Evolutionary conservation across 1,139 yeast species (phyloP).

Genomic region (Diutina rugosa): DNA sequence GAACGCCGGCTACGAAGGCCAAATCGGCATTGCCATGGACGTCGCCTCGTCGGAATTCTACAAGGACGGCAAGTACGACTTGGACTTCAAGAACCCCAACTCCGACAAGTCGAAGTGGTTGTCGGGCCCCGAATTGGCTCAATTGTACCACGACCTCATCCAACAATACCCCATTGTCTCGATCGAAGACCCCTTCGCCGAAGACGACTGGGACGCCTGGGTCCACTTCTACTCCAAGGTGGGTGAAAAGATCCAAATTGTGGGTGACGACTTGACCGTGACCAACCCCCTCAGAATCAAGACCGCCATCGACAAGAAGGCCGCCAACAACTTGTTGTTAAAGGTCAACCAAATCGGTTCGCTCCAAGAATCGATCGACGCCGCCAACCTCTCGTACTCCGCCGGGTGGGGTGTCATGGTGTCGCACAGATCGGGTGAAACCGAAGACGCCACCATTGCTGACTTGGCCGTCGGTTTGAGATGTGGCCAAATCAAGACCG

Average conservation of each 20-base stretch:
- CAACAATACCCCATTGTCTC: slow-evolving; percentile 93
- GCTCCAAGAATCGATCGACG: slow-evolving; percentile 80
- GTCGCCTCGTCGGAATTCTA: slow-evolving; percentile 94
- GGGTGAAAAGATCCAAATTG: slow-evolving; percentile 68
- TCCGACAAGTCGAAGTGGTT: slow-evolving; percentile 85
- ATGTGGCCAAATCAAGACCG: slow-evolving; percentile 96
- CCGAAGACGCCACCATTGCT: slow-evolving; percentile 96
- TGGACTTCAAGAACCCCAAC: slow-evolving; percentile 93
- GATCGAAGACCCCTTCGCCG: slow-evolving; percentile 96
- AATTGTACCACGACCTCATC: slow-evolving; percentile 64
- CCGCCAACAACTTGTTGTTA: slow-evolving; percentile 83
- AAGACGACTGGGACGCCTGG: slow-evolving; percentile 99
- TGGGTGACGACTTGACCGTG: slow-evolving; percentile 95
- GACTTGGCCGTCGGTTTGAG: slow-evolving; percentile 94
- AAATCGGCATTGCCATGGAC: slow-evolving; percentile 83
- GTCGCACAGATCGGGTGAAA: slow-evolving; percentile 98
- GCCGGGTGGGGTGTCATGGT: slow-evolving; percentile 98
- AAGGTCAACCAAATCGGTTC: slow-evolving; percentile 97
- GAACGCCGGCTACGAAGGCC: slow-evolving; percentile 86
- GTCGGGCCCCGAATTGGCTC: slow-evolving; percentile 75
- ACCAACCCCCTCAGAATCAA: slow-evolving; percentile 91
- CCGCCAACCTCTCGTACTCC: slow-evolving; percentile 80
- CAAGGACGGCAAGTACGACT: slow-evolving; percentile 91
- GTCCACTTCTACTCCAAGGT: slow-evolving; percentile 61
- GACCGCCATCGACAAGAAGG: slow-evolving; percentile 90